Evolutionary conservation across 768 basidiomycete genomes (phyloP).

Genomic region (Pholiota conissans): DNA sequence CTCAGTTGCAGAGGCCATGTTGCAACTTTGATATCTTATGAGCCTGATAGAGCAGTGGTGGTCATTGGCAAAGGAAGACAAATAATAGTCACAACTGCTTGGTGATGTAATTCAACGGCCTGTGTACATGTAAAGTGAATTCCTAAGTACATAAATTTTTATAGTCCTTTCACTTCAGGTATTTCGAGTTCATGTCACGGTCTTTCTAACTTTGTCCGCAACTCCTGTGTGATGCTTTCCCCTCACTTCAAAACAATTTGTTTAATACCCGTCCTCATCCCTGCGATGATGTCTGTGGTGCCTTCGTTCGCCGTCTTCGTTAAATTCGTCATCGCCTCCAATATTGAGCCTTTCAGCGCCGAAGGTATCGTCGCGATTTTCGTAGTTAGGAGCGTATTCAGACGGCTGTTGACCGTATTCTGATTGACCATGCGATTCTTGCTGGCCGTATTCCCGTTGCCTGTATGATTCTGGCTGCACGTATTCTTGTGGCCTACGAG

Average conservation of each 20-base stretch:
- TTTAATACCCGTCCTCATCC: not conserved
- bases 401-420: conserved; percentile 16
- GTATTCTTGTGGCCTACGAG: not conserved
- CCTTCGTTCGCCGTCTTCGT: conserved; percentile 24
- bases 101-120: not conserved
- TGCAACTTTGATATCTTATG: conserved; percentile 4
- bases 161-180: too few species aligned
- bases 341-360: conserved; percentile 52
- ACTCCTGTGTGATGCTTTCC: too few species aligned
- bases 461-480: not conserved
- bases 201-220: too few species aligned
- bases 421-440: not conserved
- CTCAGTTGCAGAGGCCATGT: conserved; percentile 30
- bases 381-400: conserved; percentile 30
- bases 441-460: conserved; percentile 11
- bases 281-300: not conserved
- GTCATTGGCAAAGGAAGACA: conserved; percentile 10
- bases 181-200: too few species aligned
- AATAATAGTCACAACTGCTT: not conserved
- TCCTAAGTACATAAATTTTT: too few species aligned
- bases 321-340: conserved; percentile 4
- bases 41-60: conserved; percentile 6
- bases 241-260: too few species aligned
- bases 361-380: conserved; percentile 44
- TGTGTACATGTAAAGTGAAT: not conserved